Conservation (phyloP, 176 grass and related monocot species). For the Juncus inflexus region DNA sequence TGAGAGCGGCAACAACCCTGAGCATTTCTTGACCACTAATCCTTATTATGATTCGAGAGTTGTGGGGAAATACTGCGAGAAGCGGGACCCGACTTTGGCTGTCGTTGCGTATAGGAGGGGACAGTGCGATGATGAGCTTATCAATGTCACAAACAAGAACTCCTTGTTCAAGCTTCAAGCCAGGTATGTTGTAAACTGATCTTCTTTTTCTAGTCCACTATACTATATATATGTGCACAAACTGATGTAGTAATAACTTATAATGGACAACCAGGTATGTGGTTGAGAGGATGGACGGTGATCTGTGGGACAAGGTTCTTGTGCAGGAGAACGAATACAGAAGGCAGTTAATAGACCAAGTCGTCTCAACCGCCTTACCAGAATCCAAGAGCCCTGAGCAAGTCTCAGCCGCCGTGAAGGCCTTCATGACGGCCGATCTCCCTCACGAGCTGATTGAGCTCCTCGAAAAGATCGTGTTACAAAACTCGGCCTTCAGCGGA, state of each 20-base stretch:
- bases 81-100: slow-evolving; percentile 89
- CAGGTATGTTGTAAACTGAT: slow-evolving; percentile 45
- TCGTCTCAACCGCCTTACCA: slow-evolving; percentile 92
- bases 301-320: slow-evolving; percentile 95
- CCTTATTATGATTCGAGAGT: slow-evolving; percentile 96
- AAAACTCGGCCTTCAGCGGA: slow-evolving; percentile 96
- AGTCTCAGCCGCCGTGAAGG: slow-evolving; percentile 98
- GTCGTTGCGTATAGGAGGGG: slow-evolving; percentile 94
- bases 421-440: slow-evolving; percentile 98
- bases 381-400: slow-evolving; percentile 98
- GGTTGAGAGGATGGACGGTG: slow-evolving; percentile 94
- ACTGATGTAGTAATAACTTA: slow-evolving; percentile 18
- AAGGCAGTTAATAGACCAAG: slow-evolving; percentile 97
- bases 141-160: slow-evolving; percentile 89
- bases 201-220: slow-evolving; percentile 17
- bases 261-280: slow-evolving; percentile 76
- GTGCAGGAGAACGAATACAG: slow-evolving; percentile 95
- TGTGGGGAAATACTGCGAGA: slow-evolving; percentile 97
- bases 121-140: slow-evolving; percentile 89
- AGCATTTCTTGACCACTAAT: slow-evolving; percentile 97
- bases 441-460: slow-evolving; percentile 96
- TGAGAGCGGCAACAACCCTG: slow-evolving; percentile 93
- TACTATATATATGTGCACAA: neutral
- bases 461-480: slow-evolving; percentile 98
- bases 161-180: slow-evolving; percentile 95